Conservation (phyloP, 2,329 filamentous ascomycete genomes). For the Botrytis porri region DNA sequence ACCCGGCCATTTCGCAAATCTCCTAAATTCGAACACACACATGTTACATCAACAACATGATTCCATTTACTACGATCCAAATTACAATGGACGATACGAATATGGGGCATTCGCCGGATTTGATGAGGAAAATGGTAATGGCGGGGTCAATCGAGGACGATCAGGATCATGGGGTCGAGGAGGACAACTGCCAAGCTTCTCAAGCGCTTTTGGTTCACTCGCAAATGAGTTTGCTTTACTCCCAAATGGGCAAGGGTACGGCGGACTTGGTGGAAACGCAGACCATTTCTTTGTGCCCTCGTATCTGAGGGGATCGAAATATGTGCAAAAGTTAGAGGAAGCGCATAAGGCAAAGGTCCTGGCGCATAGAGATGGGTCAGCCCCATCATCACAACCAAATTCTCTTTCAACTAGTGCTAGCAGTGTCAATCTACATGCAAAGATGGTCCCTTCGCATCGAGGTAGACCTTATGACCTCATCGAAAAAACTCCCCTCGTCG, state of each 20-base stretch:
- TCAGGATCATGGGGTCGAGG: constrained; percentile 33
- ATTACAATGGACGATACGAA: constrained; percentile 32
- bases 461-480: constrained; percentile 82
- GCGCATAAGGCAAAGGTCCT: constrained; percentile 60
- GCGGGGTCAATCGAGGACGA: constrained; percentile 28
- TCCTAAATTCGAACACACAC: constrained; percentile 26
- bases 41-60: constrained; percentile 28
- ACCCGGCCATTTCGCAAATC: constrained; percentile 36
- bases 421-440: constrained; percentile 51
- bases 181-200: constrained; percentile 37
- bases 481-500: constrained; percentile 63
- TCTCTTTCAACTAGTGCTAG: constrained; percentile 55
- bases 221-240: constrained; percentile 27
- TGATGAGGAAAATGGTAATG: constrained; percentile 34
- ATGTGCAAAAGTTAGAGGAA: constrained; percentile 73
- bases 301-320: constrained; percentile 75
- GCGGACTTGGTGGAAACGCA: constrained; percentile 24
- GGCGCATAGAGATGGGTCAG: constrained; percentile 44
- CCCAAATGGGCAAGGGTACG: constrained; percentile 33
- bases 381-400: constrained; percentile 45
- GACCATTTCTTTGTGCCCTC: constrained; percentile 75
- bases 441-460: constrained; percentile 63
- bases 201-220: constrained; percentile 37
- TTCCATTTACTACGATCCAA: constrained; percentile 33
- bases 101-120: constrained; percentile 23